A percentile compares a stretch with the other conserved stretches of the same genome.
Conservation (phyloP, 1,284 basidiomycete species). For the Puccinia coronata region DNA sequence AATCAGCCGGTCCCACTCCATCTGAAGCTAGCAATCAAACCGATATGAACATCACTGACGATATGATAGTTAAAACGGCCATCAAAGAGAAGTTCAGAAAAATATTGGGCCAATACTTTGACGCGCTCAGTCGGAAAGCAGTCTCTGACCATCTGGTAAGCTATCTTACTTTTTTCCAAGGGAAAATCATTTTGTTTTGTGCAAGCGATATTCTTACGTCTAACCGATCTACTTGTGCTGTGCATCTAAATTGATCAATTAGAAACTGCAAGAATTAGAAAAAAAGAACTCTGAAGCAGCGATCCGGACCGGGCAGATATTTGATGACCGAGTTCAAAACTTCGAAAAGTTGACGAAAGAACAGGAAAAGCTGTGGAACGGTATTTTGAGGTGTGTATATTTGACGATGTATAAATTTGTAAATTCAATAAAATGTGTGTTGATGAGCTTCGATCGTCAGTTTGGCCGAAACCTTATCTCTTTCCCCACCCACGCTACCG, state of each 20-base stretch:
- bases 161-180: neutral
- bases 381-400: slow-evolving; percentile 34
- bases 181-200: neutral
- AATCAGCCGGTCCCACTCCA: slow-evolving; percentile 64
- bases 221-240: neutral
- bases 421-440: neutral
- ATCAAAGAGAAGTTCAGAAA: slow-evolving; percentile 84
- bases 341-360: slow-evolving; percentile 97
- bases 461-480: slow-evolving; percentile 42
- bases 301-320: slow-evolving; percentile 96
- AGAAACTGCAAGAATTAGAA: slow-evolving; percentile 95
- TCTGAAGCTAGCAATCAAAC: slow-evolving; percentile 71
- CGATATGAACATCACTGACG: slow-evolving; percentile 61
- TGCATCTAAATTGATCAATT: neutral
- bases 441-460: neutral
- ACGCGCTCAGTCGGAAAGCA: slow-evolving; percentile 84
- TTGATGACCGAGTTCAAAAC: slow-evolving; percentile 95
- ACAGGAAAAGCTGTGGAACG: slow-evolving; percentile 74
- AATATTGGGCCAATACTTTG: slow-evolving; percentile 91
- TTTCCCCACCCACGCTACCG: slow-evolving; percentile 46
- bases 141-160: slow-evolving; percentile 71
- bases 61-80: slow-evolving; percentile 76
- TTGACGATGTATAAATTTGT: neutral
- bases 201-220: neutral
- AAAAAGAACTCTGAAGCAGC: slow-evolving; percentile 96